Evolutionary conservation across 805 yeast genomes (phyloP), one percentile per base, ranked within the genome.

Genomic region (Spathaspora gorwiae): DNA sequence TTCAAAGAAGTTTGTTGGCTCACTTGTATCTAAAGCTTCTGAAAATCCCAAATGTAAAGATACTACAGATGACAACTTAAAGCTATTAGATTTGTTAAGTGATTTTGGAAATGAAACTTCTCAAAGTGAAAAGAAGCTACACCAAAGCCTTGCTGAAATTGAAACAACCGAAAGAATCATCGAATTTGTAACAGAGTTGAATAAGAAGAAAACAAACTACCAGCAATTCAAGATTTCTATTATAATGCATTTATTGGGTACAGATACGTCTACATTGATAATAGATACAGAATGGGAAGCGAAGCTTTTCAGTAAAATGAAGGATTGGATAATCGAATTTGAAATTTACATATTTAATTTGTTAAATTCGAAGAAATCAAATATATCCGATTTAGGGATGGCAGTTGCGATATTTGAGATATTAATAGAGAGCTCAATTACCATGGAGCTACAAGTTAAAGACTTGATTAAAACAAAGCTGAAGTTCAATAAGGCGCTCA

Each of bases 391-490:
- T 35, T 40, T 65, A 12, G 48, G 54, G 1, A 54, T 68, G 14
- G 55, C 72, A 1, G 58, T 73, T 3, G 62, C 79, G 1, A 52
- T 76, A 2, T 70, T 61, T 50, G 86, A 81, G 48, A 50, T 78
- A 0, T 52, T 79, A 10, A 62, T 75, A 0, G 79, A 81, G 50
- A 49, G 51, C 26, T 75, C 66, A 66, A 70, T 61, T 36, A 50
- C 49, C 11, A 55, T 53, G 39, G 68, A 60, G 56, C 59, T 43
- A 50, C 67, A 50, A 50, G 60, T 58, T 1, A 62, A 46, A 26
- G 44, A 46, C n/a, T 32, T 48, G 34, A 41, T 32, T 15, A 33
- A 45, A 1, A 37, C 58, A 6, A 52, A 60, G 6, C 55, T 55
- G 19, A 56, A 51, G 12, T 34, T 57, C 8, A 57, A 54, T 31